Percentiles rank a stretch among this genome's conserved stretches.
Evolutionary conservation across 179 eudicot genomes (phyloP).

Genomic region (Sideroxylon spinosum): DNA sequence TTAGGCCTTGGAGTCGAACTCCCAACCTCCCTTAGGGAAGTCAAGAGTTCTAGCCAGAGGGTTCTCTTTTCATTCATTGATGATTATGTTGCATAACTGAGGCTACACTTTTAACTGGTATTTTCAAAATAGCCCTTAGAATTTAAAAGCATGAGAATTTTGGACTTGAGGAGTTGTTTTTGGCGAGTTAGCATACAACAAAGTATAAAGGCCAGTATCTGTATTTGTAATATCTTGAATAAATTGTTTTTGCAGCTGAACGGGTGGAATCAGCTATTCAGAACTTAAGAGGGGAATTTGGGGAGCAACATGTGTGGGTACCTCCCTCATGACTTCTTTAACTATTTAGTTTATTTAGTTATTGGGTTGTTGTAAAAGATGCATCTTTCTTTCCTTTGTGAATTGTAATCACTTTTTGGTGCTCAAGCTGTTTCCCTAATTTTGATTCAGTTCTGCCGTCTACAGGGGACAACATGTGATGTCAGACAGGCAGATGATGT

Average conservation of each 20-base stretch:
- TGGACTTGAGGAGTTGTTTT: neutral
- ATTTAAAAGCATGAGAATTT: no score
- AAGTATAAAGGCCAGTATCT: neutral
- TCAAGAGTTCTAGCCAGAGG: no score
- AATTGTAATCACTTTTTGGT: neutral
- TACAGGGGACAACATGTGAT: slow-evolving; percentile 85
- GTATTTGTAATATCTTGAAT: neutral
- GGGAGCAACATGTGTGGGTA: slow-evolving; percentile 98
- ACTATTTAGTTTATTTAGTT: slow-evolving; percentile 8
- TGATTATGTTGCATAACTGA: no score
- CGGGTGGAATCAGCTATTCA: slow-evolving; percentile 68
- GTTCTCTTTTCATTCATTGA: no score
- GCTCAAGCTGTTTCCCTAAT: slow-evolving; percentile 10
- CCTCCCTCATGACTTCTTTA: slow-evolving; percentile 45
- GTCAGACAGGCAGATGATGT: slow-evolving; percentile 76
- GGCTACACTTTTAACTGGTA: no score
- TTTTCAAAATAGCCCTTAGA: no score
- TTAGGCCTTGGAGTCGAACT: no score
- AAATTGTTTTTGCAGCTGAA: slow-evolving; percentile 47
- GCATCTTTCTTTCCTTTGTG: neutral
- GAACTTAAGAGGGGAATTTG: slow-evolving; percentile 57
- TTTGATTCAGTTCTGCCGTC: slow-evolving; percentile 4
- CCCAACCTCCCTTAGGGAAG: no score
- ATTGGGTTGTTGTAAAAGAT: slow-evolving; percentile 1
- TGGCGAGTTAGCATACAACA: neutral